Evolutionary conservation across 495 filamentous ascomycete genomes (phyloP), one percentile per base, ranked within the genome.

Genomic region (Tricharina praecox): DNA sequence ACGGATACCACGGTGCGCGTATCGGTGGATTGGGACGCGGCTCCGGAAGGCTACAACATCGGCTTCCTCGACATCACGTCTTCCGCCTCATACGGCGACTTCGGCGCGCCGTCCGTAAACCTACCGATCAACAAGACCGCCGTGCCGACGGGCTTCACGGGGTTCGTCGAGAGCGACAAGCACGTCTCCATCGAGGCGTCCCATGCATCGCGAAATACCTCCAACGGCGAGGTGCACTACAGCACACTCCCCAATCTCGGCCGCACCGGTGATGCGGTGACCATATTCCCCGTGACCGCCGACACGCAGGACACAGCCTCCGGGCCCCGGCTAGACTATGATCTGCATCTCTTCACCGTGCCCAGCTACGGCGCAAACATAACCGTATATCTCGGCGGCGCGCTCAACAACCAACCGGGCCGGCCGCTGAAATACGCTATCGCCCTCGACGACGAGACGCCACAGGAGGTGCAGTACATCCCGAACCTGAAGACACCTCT

Each of bases 131-230:
- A 68, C 37, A 63, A 72, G 21, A 70, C 71, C 35, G 56, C 59
- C 10, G 52, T 76, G 23, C 71, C 79, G 0, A 53, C 64, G 0
- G 62, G 62, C 19, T 84, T 82, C 63, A 39, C 63, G 34, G 79
- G 78, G 37, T 82, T 79, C 51, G 72, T 82, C 50, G 80, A 85
- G 60, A 67, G 66, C 3, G 74, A 80, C 53, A 67, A 66, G 35
- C 65, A 70, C 47, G 60, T 85, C 35, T 64, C 75, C 48, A 78
- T 83, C 49, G 69, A 78, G 53, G 69, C 71, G 8, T 68, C 71
- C 15, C 68, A 79, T 55, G 73, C 70, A 28, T 62, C 64, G 40
- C 52, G 69, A 24, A 66, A 69, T 21, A 60, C 64, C 23, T 49
- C 57, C 1, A 47, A 56, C 2, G 64, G 63, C 48, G 61, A 62